Base-by-base conservation (phyloP, 208 protist species). In the Acanthamoeba sp. region DNA sequence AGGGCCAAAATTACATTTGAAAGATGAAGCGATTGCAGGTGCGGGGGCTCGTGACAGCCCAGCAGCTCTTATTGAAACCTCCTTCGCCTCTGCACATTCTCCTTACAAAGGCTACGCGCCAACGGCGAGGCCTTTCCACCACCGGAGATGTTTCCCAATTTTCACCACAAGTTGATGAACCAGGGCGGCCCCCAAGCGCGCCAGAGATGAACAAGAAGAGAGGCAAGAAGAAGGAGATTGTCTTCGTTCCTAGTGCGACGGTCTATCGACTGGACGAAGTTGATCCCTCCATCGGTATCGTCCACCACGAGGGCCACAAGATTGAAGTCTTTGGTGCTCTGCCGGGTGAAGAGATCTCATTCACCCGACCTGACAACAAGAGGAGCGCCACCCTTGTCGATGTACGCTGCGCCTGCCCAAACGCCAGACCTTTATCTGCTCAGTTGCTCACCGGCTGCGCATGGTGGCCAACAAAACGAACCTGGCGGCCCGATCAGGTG, bases 261-360 rank as follows among this genome's bases (percentile, higher is more conserved):
- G 55, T 91, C 7, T 36, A 66, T 24, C 48, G 42, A 32, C 27
- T 91, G 29, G 36, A 73, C 38, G 52, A 66, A 12, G 6, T 24
- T 0, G 85, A 91, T 22, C 85, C 55, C 16, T 91, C 85, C 29
- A 3, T 29, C 6, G 85, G 85, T 34, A 40, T 91, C 45, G 42
- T 45, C 5, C 40, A 45, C 38, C 7, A n/a, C 10, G 85, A 73
- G 9, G 62, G 62, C 24, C 0, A 32, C 34, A 27, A 38, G 27
- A 36, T 52, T 14, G 57, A 91, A 24, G 55, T 91, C 55, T 91
- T 91, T 22, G 29, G 62, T 12, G 34, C 85, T 3, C 55, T 91
- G 34, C 55, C 85, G 4, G 85, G 85, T 34, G 85, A 91, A 12
- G 85, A 91, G 62, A 73, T 91, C 85, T 91, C 85, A 34, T 91